Evolutionary conservation across 495 filamentous ascomycete genomes (phyloP).

Genomic region (Recurvomyces mirabilis): DNA sequence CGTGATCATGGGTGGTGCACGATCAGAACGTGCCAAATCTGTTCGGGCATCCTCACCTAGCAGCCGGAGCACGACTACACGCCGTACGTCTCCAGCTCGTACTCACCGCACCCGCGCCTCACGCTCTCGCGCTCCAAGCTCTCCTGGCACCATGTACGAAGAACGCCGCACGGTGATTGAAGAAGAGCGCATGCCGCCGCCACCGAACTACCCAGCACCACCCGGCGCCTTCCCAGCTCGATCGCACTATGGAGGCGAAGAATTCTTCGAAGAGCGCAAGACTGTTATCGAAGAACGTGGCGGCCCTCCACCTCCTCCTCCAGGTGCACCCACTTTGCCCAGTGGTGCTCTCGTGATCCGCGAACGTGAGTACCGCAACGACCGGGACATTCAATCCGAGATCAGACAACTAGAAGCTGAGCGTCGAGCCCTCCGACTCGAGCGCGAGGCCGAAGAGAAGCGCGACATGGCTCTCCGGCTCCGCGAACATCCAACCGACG

Average conservation of each 20-base stretch:
- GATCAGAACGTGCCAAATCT: conserved; percentile 9
- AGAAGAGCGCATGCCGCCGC: not conserved
- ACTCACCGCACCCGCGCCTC: conserved; percentile 7
- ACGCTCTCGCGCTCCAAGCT: conserved; percentile 3
- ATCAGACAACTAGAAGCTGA: conserved; percentile 46
- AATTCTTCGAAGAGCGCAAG: conserved; percentile 5
- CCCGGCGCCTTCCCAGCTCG: conserved; percentile 3
- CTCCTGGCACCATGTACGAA: conserved; percentile 13
- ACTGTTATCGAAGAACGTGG: conserved; percentile 14
- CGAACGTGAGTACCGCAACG: conserved; percentile 34
- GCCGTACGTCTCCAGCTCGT: conserved; percentile 15
- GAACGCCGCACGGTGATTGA: conserved; percentile 14
- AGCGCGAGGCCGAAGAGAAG: conserved; percentile 35
- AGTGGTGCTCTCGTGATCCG: conserved; percentile 39
- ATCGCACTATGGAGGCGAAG: too few species aligned
- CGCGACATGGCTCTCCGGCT: conserved; percentile 34
- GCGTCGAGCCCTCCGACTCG: conserved; percentile 32
- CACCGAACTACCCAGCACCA: conserved; percentile 1
- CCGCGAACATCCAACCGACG: conserved; percentile 40
- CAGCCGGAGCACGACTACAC: conserved; percentile 6
- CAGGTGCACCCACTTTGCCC: conserved; percentile 1
- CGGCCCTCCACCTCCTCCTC: conserved; percentile 4
- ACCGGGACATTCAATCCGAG: conserved; percentile 48
- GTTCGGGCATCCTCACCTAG: conserved; percentile 14
- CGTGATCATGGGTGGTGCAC: conserved; percentile 7